Percentiles rank a stretch among this genome's conserved stretches.
Conservation (phyloP, 2,329 filamentous ascomycete species). For the Fusarium caatingaense region DNA sequence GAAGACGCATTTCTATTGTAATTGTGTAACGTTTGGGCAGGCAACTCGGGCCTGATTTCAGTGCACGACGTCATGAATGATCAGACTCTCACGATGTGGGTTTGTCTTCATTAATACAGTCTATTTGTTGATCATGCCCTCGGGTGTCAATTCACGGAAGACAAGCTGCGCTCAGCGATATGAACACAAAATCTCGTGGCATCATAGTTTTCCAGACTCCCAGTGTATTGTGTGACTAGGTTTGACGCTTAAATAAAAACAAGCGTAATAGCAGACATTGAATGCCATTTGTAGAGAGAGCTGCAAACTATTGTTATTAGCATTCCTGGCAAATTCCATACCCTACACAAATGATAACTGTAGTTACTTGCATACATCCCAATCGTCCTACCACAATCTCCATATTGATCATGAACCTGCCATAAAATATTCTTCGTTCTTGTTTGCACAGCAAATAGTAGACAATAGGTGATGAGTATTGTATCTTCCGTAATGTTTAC, state of each 20-base stretch:
- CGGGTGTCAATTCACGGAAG: not conserved
- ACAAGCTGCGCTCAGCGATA: not conserved
- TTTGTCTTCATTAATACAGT: not conserved
- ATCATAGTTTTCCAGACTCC: accelerated
- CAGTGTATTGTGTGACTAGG: not conserved
- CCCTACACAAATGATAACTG: not conserved
- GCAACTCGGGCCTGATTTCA: not conserved
- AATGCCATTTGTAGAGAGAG: not conserved
- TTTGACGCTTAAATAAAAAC: too few relatives aligned
- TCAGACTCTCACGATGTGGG: accelerated
- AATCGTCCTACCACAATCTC: not conserved
- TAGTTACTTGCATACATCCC: not conserved
- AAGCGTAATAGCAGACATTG: too few relatives aligned
- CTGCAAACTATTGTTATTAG: accelerated
- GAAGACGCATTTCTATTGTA: not conserved
- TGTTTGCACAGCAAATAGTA: not conserved
- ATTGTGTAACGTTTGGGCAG: not conserved
- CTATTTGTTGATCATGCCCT: not conserved
- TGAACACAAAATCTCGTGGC: not conserved
- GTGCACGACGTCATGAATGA: not conserved
- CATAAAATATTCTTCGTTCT: too few relatives aligned
- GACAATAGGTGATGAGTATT: not conserved
- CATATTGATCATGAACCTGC: not conserved
- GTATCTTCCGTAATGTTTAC: too few relatives aligned
- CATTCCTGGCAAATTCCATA: not conserved